Percentiles rank a stretch among this genome's conserved stretches.
phyloP scores from a whole-genome alignment of 345 rosid genomes.

The Nephelium lappaceum region DNA sequence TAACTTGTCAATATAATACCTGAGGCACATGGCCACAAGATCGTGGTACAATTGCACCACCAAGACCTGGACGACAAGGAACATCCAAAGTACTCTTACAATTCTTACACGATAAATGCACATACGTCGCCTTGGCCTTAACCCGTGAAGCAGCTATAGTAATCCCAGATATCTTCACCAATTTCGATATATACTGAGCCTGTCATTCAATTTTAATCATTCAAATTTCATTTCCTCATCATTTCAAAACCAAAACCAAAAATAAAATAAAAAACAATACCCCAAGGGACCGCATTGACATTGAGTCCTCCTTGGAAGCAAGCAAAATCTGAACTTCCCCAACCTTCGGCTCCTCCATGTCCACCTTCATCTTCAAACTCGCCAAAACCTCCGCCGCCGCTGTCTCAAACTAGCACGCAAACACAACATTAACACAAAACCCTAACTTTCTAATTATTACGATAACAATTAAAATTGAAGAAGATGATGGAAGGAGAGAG shows the following conservation, averaged over 20 bases:
- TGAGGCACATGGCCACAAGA: conserved; percentile 90
- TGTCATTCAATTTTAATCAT: conserved; percentile 22
- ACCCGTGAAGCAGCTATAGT: conserved; percentile 95
- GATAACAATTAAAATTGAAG: background rate
- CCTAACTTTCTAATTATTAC: background rate
- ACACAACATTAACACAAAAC: background rate
- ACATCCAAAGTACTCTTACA: conserved; percentile 72
- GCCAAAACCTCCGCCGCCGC: conserved; percentile 90
- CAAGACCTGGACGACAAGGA: conserved; percentile 94
- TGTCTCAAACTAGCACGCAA: conserved; percentile 63
- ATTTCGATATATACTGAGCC: conserved; percentile 88
- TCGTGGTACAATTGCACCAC: conserved; percentile 96
- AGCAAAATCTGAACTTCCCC: conserved; percentile 79
- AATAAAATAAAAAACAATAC: conserved; percentile 29
- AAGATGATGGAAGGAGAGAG: background rate
- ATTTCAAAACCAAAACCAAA: background rate
- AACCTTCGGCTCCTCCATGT: conserved; percentile 74
- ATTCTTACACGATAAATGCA: conserved; percentile 83
- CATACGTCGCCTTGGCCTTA: conserved; percentile 92
- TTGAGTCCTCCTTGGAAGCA: conserved; percentile 78
- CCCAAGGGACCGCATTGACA: conserved; percentile 88
- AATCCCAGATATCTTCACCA: conserved; percentile 88
- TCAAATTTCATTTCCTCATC: background rate
- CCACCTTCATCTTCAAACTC: conserved; percentile 77
- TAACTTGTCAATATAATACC: conserved; percentile 39